Evolutionary conservation across 495 filamentous ascomycete genomes (phyloP), one percentile per base, ranked within the genome.

Genomic region (Astrocystis sublimbata): DNA sequence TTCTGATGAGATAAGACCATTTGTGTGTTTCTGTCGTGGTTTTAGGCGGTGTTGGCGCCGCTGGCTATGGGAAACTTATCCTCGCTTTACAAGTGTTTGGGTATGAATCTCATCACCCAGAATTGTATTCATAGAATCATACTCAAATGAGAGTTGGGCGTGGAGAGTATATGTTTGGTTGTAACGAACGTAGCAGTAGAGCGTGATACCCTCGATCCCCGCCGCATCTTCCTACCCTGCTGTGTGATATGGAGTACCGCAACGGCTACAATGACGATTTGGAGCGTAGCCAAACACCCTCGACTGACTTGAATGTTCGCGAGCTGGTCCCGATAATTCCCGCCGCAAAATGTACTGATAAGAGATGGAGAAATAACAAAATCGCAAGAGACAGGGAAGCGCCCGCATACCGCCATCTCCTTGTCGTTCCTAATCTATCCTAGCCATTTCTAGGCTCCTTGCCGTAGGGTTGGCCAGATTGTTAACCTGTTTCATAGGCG

Each of bases 361-460:
- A 54, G 21, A 43, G 30, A 19, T 24, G 42, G 42, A 59, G 41
- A 41, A 23, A n/a, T 33, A 35, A 41, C 21, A n/a, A 17, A 35
- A 33, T 10, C 38, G 24, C 31, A 30, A 23, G 23, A 59, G 30
- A 47, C 23, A 24, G 42, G 43, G 4, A 33, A 23, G 35, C 28
- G 36, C 36, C 42, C 23, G 53, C 24, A 57, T 26, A 45, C 35
- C 47, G n/a, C n/a, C n/a, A n/a, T n/a, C n/a, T n/a, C n/a, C n/a
- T n/a, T n/a, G n/a, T n/a, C n/a, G n/a, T n/a, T n/a, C 9, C 75
- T 81, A 90, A 65, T 91, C 88, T 62, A 90, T 83, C 68, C 86
- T 88, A 1, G 88, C 88, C 42, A 75, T 77, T 35, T 83, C 82
- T 17, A 91, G 78, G 62, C 84, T 88, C 62, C 85, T 82, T 10